phyloP scores from a whole-genome alignment of 441 rosid species.

The Gossypium aridum region DNA sequence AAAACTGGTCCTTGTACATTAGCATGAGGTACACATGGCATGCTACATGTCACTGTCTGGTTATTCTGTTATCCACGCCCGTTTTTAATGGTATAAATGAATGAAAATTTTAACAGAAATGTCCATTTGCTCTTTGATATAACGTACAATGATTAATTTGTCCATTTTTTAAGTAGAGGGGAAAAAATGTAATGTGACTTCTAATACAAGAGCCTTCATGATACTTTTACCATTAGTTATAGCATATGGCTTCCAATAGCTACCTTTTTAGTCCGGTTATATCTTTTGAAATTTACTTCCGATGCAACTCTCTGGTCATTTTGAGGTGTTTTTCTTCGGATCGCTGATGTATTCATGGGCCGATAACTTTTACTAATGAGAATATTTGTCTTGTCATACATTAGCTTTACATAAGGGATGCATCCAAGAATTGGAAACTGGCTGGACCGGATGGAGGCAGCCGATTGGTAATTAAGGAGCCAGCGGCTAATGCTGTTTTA shows the following conservation, averaged over 20 bases:
- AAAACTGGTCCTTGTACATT: no score
- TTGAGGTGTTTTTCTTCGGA: not conserved
- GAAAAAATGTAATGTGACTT: no score
- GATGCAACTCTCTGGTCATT: not conserved
- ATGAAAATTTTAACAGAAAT: no score
- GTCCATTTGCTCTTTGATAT: no score
- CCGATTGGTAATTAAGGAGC: constrained; percentile 62
- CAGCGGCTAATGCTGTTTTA: constrained; percentile 70
- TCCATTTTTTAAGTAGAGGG: no score
- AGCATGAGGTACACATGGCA: no score
- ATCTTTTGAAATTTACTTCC: not conserved
- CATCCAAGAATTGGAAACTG: constrained; percentile 82
- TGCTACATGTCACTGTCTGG: no score
- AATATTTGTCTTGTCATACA: constrained; percentile 11
- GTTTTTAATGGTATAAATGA: no score
- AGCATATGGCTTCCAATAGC: not conserved
- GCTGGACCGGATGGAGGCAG: constrained; percentile 62
- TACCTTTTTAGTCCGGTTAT: not conserved
- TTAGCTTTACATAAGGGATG: constrained; percentile 79
- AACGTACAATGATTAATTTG: no score
- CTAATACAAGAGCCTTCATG: no score
- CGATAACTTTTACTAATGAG: not conserved
- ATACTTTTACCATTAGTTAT: not conserved
- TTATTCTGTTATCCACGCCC: no score
- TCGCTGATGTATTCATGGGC: not conserved